A percentile compares a stretch with the other conserved stretches of the same genome.
Conservation (phyloP, 805 yeast genomes). For the Zygosaccharomyces kombuchaensis region DNA sequence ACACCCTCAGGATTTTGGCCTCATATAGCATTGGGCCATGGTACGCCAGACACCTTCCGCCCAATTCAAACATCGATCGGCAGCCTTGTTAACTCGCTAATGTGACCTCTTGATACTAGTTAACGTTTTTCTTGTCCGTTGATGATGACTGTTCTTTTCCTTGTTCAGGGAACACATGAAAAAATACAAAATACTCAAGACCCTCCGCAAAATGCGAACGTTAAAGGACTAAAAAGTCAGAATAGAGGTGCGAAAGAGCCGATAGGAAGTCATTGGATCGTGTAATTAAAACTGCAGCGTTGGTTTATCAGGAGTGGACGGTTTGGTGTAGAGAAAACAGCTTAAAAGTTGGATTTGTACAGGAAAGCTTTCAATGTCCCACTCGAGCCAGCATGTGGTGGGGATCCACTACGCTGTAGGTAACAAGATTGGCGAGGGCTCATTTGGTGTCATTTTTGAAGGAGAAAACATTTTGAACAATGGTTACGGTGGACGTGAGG, state of each 20-base stretch:
- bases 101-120: background rate
- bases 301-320: background rate
- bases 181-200: constrained; percentile 4
- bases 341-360: background rate
- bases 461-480: constrained; percentile 70
- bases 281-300: background rate
- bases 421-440: constrained; percentile 82
- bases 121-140: background rate
- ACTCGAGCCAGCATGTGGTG: constrained; percentile 37
- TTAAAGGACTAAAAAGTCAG: background rate
- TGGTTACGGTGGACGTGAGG: constrained; percentile 14
- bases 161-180: constrained; percentile 1
- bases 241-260: background rate
- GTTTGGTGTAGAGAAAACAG: background rate
- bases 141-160: background rate
- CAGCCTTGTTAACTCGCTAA: background rate
- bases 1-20: constrained; percentile 69
- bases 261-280: background rate
- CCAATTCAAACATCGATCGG: constrained; percentile 23
- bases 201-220: background rate
- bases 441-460: constrained; percentile 80
- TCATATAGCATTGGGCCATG: constrained; percentile 91
- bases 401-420: constrained; percentile 71
- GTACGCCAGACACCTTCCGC: constrained; percentile 61
- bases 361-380: constrained; percentile 5